Percentiles rank a stretch among this genome's conserved stretches.
These are phyloP conservation scores for Populus deltoides DNA, from an alignment of 345 rosid genomes.

Conservation along the genomic window DNA sequence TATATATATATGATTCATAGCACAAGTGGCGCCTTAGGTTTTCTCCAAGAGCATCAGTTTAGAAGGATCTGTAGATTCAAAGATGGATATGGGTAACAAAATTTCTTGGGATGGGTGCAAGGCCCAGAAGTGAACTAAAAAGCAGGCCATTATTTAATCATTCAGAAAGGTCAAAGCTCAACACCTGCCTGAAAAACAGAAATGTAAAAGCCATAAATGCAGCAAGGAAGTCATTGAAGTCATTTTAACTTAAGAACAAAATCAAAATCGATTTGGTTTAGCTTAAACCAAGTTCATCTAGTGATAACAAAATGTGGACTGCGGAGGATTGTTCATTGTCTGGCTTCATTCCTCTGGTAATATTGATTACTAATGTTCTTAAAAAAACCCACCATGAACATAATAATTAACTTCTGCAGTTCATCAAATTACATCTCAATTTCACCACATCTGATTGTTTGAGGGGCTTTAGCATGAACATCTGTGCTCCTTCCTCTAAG, in stretches of 20 bases:
- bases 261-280: neutral
- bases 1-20: no score
- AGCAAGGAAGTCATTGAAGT: neutral
- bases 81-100: no score
- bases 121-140: no score
- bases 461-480: conserved; percentile 85
- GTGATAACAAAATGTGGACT: neutral
- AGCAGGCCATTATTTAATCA: no score
- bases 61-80: no score
- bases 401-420: conserved; percentile 22
- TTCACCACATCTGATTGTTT: conserved; percentile 70
- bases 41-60: no score
- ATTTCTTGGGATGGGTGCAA: no score
- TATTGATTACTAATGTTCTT: neutral
- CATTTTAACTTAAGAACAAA: neutral
- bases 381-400: neutral
- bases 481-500: conserved; percentile 80
- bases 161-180: no score
- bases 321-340: neutral
- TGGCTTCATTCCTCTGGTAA: neutral
- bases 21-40: no score
- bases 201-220: no score
- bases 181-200: no score
- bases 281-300: neutral
- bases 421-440: conserved; percentile 50